phyloP scores from a whole-genome alignment of 2,329 filamentous ascomycete species.

The Fusarium foetens region DNA sequence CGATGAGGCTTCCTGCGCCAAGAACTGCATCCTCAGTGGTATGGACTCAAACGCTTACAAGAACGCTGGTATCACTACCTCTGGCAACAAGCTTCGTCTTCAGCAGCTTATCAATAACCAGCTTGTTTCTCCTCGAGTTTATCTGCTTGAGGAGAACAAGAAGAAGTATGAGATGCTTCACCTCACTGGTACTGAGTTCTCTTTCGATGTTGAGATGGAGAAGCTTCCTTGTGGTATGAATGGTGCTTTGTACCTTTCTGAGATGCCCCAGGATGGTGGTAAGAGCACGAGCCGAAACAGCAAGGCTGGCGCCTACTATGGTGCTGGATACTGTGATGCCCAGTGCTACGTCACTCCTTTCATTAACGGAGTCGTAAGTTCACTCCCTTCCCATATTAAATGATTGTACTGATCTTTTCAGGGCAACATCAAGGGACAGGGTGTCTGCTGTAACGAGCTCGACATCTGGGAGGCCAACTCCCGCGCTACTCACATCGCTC shows the following conservation, averaged over 20 bases:
- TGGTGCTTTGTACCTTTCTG: constrained; percentile 70
- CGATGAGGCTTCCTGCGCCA: constrained; percentile 59
- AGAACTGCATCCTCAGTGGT: constrained; percentile 65
- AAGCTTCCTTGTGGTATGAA: constrained; percentile 74
- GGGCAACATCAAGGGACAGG: constrained; percentile 35
- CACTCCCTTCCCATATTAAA: rapidly evolving
- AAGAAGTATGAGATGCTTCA: constrained; percentile 69
- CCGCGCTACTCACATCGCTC: constrained; percentile 56
- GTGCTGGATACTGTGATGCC: constrained; percentile 72
- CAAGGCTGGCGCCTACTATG: constrained; percentile 68
- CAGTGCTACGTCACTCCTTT: constrained; percentile 64
- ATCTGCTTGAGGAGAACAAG: constrained; percentile 65
- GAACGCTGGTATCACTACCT: constrained; percentile 47
- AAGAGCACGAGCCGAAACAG: constrained; percentile 57
- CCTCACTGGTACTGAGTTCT: constrained; percentile 69
- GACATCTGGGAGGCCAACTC: constrained; percentile 67
- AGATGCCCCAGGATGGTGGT: constrained; percentile 69
- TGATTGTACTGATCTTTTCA: neutral
- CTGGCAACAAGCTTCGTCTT: constrained; percentile 46
- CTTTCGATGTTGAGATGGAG: constrained; percentile 73
- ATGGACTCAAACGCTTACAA: constrained; percentile 61
- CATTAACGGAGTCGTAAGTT: constrained; percentile 59
- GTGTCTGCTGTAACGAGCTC: constrained; percentile 65
- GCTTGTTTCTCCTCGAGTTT: constrained; percentile 59
- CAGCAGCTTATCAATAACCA: constrained; percentile 31